phyloP scores from a whole-genome alignment of 2,329 filamentous ascomycete species.

The Aspergillus proliferans region DNA sequence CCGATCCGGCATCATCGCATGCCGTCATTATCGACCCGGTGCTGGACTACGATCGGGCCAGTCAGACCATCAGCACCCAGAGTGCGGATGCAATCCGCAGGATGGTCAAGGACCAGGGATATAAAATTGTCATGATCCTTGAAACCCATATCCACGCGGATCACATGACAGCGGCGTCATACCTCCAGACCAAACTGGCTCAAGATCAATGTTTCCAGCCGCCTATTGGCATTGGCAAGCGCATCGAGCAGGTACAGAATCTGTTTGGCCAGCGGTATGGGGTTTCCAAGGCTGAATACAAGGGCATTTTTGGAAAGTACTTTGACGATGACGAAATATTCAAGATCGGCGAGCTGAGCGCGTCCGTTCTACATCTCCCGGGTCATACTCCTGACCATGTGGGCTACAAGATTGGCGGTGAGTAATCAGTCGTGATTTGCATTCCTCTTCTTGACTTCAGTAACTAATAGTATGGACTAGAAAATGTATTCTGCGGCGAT shows the following conservation, averaged over 20 bases:
- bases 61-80: slow-evolving; percentile 42
- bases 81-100: slow-evolving; percentile 50
- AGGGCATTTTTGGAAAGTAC: slow-evolving; percentile 47
- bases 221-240: slow-evolving; percentile 51
- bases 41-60: slow-evolving; percentile 49
- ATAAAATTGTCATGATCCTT: slow-evolving; percentile 48
- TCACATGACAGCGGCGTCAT: slow-evolving; percentile 48
- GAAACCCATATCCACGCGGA: slow-evolving; percentile 49
- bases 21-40: slow-evolving; percentile 59
- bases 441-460: neutral
- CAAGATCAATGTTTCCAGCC: slow-evolving; percentile 35
- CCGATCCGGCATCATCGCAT: slow-evolving; percentile 43
- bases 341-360: slow-evolving; percentile 44
- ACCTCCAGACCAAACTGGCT: slow-evolving; percentile 46
- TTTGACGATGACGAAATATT: slow-evolving; percentile 54
- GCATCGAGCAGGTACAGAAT: slow-evolving; percentile 50
- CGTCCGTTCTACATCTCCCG: slow-evolving; percentile 51
- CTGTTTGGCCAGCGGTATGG: slow-evolving; percentile 49
- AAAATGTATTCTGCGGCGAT: slow-evolving; percentile 49
- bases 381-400: slow-evolving; percentile 60
- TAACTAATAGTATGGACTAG: slow-evolving; percentile 20
- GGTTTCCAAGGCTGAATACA: slow-evolving; percentile 40
- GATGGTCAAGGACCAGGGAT: slow-evolving; percentile 39
- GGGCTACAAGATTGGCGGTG: slow-evolving; percentile 52
- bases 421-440: neutral